These are phyloP conservation scores for Reutealis trisperma DNA, from an alignment of 345 rosid species.

Conservation along the genomic window DNA sequence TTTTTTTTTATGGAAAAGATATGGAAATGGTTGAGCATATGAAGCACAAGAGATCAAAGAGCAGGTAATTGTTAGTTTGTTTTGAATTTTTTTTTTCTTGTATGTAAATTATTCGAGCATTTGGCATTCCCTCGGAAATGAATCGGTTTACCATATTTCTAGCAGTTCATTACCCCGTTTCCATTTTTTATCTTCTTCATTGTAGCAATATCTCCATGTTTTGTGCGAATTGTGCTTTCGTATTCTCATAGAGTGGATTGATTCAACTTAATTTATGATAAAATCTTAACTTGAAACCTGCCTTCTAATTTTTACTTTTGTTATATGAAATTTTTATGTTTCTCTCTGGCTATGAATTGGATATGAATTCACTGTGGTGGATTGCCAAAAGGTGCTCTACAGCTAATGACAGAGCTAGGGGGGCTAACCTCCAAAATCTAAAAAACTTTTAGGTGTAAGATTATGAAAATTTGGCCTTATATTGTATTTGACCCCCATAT, in stretches of 20 bases:
- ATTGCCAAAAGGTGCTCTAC: not conserved
- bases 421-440: too few species aligned
- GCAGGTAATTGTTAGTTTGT: not conserved
- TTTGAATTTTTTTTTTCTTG: not conserved
- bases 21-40: not conserved
- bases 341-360: not conserved
- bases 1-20: not conserved
- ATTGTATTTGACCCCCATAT: too few species aligned
- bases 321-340: not conserved
- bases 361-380: not conserved
- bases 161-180: not conserved
- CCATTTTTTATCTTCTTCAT: not conserved
- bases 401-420: too few species aligned
- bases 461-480: too few species aligned
- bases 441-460: too few species aligned
- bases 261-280: not conserved
- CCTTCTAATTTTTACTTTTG: not conserved
- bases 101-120: not conserved
- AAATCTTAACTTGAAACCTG: not conserved
- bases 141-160: not conserved
- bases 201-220: not conserved
- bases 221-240: not conserved
- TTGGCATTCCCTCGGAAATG: not conserved
- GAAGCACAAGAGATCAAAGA: not conserved
- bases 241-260: too few species aligned